A percentile compares a stretch with the other conserved stretches of the same genome.
These are phyloP conservation scores for Suillus bovinus DNA, from an alignment of 768 basidiomycete genomes.

Conservation along the genomic window DNA sequence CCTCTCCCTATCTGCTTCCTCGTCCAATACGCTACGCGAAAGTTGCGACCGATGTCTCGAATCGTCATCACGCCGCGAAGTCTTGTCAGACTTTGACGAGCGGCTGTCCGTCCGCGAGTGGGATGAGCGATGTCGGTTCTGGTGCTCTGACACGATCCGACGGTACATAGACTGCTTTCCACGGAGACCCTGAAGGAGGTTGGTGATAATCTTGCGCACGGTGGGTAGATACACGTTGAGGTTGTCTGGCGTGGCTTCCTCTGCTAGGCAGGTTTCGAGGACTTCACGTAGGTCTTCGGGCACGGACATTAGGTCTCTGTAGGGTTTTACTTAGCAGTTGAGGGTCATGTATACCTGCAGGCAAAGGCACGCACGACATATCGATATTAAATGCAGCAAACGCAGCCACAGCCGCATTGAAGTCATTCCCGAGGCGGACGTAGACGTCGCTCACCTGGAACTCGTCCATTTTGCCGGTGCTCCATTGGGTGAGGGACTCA, in stretches of 20 bases:
- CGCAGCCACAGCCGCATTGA: conserved; percentile 90
- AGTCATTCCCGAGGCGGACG: conserved; percentile 94
- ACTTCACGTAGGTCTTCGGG: conserved; percentile 88
- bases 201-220: conserved; percentile 91
- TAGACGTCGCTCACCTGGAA: conserved; percentile 93
- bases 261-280: conserved; percentile 88
- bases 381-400: conserved; percentile 84
- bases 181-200: conserved; percentile 90
- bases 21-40: conserved; percentile 42
- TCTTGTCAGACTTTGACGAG: conserved; percentile 49
- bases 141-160: conserved; percentile 64
- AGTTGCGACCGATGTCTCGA: conserved; percentile 48
- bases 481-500: conserved; percentile 87
- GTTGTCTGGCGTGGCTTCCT: conserved; percentile 83
- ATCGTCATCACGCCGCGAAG: conserved; percentile 42
- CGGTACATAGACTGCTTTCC: conserved; percentile 89
- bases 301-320: conserved; percentile 82
- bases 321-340: conserved; percentile 16
- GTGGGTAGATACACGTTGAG: conserved; percentile 88
- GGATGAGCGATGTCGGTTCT: conserved; percentile 48
- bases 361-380: conserved; percentile 73
- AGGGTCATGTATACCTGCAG: conserved; percentile 13
- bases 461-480: conserved; percentile 68
- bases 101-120: conserved; percentile 61
- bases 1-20: conserved; percentile 39